Base-by-base conservation (phyloP, 73 alveolate species). In the Paraurostyla sp. region DNA sequence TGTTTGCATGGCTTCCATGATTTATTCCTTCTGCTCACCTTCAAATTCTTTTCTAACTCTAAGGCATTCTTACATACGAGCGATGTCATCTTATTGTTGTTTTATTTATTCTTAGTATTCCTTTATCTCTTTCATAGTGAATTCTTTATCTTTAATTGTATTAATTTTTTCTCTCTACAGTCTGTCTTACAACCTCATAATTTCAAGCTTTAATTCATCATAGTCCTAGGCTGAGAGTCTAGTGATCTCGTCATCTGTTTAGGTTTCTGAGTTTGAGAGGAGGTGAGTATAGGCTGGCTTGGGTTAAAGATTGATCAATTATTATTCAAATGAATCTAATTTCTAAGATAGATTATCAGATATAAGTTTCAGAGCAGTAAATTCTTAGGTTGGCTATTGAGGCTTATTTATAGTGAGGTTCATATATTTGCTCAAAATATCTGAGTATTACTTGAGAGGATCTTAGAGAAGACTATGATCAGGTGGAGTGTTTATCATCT, bases 191-290 rank as follows among this genome's bases (percentile, higher is more conserved):
- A 65, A 30, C 41, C 82, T 65, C 15, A 65, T 18, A 7, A 65
- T 35, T 38, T 65, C 82, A 65, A 65, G 18, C 36, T 65, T 65
- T 9, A 65, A 40, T 38, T 65, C 82, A 9, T 65, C 82, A 22
- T 38, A 65, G 9, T 20, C 82, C 30, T 33, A 2, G 7, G 25
- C 58, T 4, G 25, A n/a, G 13, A 65, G 58, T 38, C 46, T 33
- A 9, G 82, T 65, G 18, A 65, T 65, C 36, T 65, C 82, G 18
- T 65, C 82, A 11, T 65, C 82, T 15, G 82, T 65, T 38, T 65
- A 38, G 13, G 82, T 65, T 38, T 65, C 82, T 3, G 9, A 16
- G 38, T 65, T n/a, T n/a, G n/a, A n/a, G n/a, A n/a, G n/a, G n/a
- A 33, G 0, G 7, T 25, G 13, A 65, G 36, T 9, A 65, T 32